Conservation (phyloP, 306 rosid genomes). For the Dryas alaskensis region DNA sequence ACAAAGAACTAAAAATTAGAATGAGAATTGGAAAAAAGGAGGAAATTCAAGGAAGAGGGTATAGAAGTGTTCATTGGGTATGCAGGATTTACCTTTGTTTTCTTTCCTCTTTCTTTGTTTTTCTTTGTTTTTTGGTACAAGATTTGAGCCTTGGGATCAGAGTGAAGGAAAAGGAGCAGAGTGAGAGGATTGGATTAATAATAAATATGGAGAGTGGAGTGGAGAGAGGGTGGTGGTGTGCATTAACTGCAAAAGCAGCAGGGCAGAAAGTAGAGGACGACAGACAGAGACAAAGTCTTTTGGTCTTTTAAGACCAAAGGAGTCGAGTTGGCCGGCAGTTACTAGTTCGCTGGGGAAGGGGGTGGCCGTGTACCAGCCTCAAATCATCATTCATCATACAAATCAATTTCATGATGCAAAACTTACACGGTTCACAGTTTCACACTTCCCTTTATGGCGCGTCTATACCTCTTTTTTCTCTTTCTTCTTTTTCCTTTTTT, state of each 20-base stretch:
- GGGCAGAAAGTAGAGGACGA: conserved; percentile 15
- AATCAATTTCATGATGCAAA: neutral
- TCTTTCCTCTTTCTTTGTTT: conserved; percentile 26
- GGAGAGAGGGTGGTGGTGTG: conserved; percentile 30
- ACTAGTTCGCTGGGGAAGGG: no score
- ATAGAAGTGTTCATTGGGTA: neutral
- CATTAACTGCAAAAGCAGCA: conserved; percentile 59
- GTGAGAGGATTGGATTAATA: neutral
- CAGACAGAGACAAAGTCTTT: neutral
- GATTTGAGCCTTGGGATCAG: conserved; percentile 12
- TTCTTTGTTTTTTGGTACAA: neutral
- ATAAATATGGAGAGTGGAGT: neutral
- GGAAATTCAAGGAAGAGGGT: neutral
- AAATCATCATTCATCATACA: conserved; percentile 3
- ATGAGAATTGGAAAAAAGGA: neutral
- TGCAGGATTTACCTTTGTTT: neutral
- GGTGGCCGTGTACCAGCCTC: conserved; percentile 20
- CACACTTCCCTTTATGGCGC: conserved; percentile 20
- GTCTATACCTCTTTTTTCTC: neutral
- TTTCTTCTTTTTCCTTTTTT: neutral
- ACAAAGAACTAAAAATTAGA: conserved; percentile 2
- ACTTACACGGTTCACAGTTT: neutral
- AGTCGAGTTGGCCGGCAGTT: neutral
- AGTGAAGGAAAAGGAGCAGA: conserved; percentile 2
- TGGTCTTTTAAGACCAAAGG: neutral